Evolutionary conservation across 495 filamentous ascomycete species (phyloP).

Genomic region (Aspergillus sclerotiicarbonarius): DNA sequence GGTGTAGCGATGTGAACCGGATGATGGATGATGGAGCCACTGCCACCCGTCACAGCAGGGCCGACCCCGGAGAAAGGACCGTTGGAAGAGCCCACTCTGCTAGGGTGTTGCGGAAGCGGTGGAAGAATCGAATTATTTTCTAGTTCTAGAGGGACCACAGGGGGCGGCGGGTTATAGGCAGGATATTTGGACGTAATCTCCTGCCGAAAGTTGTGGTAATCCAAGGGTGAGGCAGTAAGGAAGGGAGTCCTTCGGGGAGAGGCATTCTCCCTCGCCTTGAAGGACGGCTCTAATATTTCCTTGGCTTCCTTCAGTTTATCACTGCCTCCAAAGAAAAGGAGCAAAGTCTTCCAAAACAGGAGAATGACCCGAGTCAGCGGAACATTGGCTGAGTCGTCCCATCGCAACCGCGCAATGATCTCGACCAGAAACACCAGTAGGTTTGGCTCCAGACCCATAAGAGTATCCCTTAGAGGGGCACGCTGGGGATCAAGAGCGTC

Average conservation of each 20-base stretch:
- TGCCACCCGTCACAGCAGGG: constrained; percentile 40
- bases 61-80: constrained; percentile 44
- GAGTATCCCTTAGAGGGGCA: constrained; percentile 35
- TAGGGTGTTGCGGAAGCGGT: constrained; percentile 71
- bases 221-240: constrained; percentile 88
- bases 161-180: constrained; percentile 85
- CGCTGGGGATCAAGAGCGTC: constrained; percentile 25
- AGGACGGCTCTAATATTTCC: constrained; percentile 44
- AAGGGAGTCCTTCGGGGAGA: constrained; percentile 47
- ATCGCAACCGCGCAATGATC: constrained; percentile 73
- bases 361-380: constrained; percentile 70
- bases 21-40: constrained; percentile 86
- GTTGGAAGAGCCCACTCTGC: constrained; percentile 42
- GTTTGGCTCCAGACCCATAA: constrained; percentile 57
- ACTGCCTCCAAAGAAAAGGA: constrained; percentile 79
- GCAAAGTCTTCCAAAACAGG: constrained; percentile 84
- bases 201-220: constrained; percentile 94
- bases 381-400: constrained; percentile 74
- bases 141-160: constrained; percentile 78
- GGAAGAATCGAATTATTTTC: constrained; percentile 90
- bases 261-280: constrained; percentile 32
- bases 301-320: constrained; percentile 72
- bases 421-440: constrained; percentile 72
- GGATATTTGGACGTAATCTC: constrained; percentile 99
- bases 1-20: constrained; percentile 98